Base-by-base conservation (phyloP, 305 asterid species). In the Fraxinus sp. region DNA sequence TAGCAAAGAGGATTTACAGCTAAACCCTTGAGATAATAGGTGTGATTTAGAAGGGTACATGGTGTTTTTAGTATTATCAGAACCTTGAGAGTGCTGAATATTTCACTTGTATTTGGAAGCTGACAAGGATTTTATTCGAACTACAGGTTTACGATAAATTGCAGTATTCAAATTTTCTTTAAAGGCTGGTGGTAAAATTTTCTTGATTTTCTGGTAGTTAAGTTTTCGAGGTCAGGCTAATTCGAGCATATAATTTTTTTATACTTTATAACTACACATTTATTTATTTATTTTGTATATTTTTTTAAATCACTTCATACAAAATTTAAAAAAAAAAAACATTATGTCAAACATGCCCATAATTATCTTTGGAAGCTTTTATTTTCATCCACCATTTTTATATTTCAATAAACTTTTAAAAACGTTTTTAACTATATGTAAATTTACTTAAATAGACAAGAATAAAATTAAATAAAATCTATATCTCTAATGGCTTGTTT, bases 71-170 rank as follows among this genome's bases (percentile, higher is more conserved):
- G 41, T 43, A 79, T 32, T 78, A 41, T 79, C 72, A 59, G 78
- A 78, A 59, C 33, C 41, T 3, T 70, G 68, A 24, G 11, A 24
- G 11, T 55, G 83, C 28, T 79, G 79, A 55, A 39, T 73, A 4
- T 28, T 59, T 77, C 37, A 81, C 52, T 81, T 81, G 75, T 71
- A 82, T 28, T 74, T 85, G 82, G 72, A 86, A 75, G 72, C 16
- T 84, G 79, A 77, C 52, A 70, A 35, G 66, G 80, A 30, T 80
- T 73, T 79, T 8, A 73, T 43, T 26, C 7, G n/a, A 79, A 77
- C 76, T 70, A 52, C 74, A 74, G 82, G 86, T 78, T 74, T 68
- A 85, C 66, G 83, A 85, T 14, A 79, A 80, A 64, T 81, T 73
- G 49, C 72, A 24, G 71, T 39, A 72, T 75, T 87, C 78, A 71